Evolutionary conservation across 768 basidiomycete genomes (phyloP).

Genomic region (Calocera viscosa): DNA sequence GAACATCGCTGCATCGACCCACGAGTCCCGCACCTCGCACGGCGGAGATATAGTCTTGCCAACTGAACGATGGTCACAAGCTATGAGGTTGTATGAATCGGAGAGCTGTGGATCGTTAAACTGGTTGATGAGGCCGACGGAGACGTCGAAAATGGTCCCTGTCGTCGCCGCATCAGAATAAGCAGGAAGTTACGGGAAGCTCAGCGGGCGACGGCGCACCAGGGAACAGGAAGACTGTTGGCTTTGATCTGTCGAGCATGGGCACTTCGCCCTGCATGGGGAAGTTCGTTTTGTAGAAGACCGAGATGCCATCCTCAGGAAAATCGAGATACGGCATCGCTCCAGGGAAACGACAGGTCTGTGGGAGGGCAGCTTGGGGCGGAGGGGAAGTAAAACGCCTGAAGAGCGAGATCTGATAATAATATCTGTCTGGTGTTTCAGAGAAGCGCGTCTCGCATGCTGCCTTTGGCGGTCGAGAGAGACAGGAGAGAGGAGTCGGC

Average conservation of each 20-base stretch:
- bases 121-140: slow-evolving; percentile 1
- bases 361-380: too few species aligned
- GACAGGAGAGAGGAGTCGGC: neutral
- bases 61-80: neutral
- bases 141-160: slow-evolving; percentile 7
- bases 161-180: neutral
- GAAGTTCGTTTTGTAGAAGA: slow-evolving; percentile 7
- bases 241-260: neutral
- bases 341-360: neutral
- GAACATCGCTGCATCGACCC: slow-evolving; percentile 1
- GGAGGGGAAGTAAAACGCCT: neutral
- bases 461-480: neutral
- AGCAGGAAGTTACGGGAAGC: neutral
- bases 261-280: neutral
- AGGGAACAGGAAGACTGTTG: neutral
- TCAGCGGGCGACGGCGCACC: neutral
- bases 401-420: neutral
- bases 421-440: neutral
- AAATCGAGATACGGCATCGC: neutral
- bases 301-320: neutral
- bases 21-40: neutral
- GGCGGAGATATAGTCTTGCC: neutral
- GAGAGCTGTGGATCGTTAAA: neutral
- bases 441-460: neutral
- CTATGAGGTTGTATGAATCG: neutral